Percentiles rank a stretch among this genome's conserved stretches.
Evolutionary conservation across 345 rosid genomes (phyloP).

Genomic region (Hibiscus syriacus): DNA sequence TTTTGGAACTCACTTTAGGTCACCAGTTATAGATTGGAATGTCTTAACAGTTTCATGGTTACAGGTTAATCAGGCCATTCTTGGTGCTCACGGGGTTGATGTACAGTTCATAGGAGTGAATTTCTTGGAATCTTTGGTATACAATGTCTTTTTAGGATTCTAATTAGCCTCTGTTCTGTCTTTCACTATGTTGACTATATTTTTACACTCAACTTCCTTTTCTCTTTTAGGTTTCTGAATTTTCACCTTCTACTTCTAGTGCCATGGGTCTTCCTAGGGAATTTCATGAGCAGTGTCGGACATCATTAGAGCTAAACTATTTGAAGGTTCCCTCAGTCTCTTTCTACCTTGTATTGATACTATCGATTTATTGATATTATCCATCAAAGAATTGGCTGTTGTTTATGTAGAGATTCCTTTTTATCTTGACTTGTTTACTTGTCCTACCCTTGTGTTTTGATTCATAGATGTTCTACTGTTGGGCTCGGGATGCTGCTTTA

Average conservation of each 20-base stretch:
- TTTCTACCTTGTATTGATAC: background rate
- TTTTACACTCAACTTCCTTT: slow-evolving; percentile 3
- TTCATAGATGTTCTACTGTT: slow-evolving; percentile 72
- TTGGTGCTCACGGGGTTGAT: slow-evolving; percentile 68
- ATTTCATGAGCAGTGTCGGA: slow-evolving; percentile 85
- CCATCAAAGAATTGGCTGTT: background rate
- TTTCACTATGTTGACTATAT: slow-evolving; percentile 7
- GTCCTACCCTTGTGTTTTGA: slow-evolving; percentile 8
- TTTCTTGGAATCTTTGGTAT: slow-evolving; percentile 90
- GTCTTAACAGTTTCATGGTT: slow-evolving; percentile 23
- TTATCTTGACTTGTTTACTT: background rate
- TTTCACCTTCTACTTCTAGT: slow-evolving; percentile 91
- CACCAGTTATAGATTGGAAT: slow-evolving; percentile 9
- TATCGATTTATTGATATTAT: background rate
- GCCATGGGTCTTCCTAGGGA: slow-evolving; percentile 97
- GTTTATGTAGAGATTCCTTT: background rate
- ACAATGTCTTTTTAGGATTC: slow-evolving; percentile 15
- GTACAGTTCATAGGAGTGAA: slow-evolving; percentile 73
- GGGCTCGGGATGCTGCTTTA: slow-evolving; percentile 85
- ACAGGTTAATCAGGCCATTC: slow-evolving; percentile 85
- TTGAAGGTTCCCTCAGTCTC: slow-evolving; percentile 53
- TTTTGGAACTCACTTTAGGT: background rate
- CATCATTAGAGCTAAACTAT: slow-evolving; percentile 65
- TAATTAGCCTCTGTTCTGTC: slow-evolving; percentile 6
- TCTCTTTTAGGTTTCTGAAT: slow-evolving; percentile 72